These are phyloP conservation scores for Nemania sp. DNA, from an alignment of 2,329 filamentous ascomycete genomes.

Conservation along the genomic window DNA sequence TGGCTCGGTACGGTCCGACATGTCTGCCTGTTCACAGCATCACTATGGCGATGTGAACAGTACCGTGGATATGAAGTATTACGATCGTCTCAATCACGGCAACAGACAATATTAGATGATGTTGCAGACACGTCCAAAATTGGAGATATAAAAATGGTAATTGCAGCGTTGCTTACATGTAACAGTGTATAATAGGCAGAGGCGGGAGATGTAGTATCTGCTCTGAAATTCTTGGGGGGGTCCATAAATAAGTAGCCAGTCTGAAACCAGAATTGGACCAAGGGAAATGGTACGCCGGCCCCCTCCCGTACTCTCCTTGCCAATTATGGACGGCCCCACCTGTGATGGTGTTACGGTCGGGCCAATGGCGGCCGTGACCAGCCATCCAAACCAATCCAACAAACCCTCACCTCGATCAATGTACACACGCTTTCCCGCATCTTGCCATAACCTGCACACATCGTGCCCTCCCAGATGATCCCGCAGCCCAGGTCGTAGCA, in stretches of 20 bases:
- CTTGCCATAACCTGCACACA: neutral
- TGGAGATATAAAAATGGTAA: neutral
- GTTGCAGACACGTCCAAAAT: neutral
- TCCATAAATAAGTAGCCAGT: no score
- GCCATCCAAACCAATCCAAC: slow-evolving; percentile 31
- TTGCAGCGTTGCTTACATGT: slow-evolving; percentile 20
- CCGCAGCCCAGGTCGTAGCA: slow-evolving; percentile 22
- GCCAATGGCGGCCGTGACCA: slow-evolving; percentile 33
- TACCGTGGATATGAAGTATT: no score
- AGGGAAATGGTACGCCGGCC: neutral
- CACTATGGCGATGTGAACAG: no score
- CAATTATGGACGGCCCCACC: slow-evolving; percentile 20
- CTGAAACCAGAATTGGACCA: no score
- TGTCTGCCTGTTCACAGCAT: neutral
- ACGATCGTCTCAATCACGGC: no score
- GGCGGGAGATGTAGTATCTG: slow-evolving; percentile 20
- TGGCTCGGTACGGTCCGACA: slow-evolving; percentile 20
- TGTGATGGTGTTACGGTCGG: slow-evolving; percentile 28
- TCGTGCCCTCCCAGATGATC: slow-evolving; percentile 22
- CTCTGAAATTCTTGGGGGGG: no score
- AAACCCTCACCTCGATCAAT: slow-evolving; percentile 30
- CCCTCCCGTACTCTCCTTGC: slow-evolving; percentile 22
- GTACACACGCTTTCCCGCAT: slow-evolving; percentile 17
- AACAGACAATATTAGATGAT: neutral
- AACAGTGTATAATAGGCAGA: slow-evolving; percentile 2